These are phyloP conservation scores for Cordyceps pruinosa DNA, from an alignment of 2,329 filamentous ascomycete genomes.

Conservation along the genomic window DNA sequence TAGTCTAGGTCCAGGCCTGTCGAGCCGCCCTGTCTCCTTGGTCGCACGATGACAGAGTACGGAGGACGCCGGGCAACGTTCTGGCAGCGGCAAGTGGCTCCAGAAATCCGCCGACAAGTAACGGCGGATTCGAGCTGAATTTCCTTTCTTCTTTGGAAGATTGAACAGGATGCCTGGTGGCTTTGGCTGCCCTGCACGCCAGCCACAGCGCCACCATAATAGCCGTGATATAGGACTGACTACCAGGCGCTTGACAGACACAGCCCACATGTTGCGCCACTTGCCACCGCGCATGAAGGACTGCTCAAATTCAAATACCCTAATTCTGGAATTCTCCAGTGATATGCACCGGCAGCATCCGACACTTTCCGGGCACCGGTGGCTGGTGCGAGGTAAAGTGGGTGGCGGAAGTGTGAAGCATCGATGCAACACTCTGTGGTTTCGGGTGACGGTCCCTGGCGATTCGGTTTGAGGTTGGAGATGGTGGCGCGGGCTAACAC, in stretches of 20 bases:
- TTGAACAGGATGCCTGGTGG: slow-evolving; percentile 1
- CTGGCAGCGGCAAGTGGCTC: too few relatives aligned
- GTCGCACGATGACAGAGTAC: too few relatives aligned
- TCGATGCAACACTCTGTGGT: slow-evolving; percentile 39
- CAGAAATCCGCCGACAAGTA: neutral
- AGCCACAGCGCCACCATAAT: neutral
- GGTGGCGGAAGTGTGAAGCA: slow-evolving; percentile 34
- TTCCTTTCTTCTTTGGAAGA: neutral
- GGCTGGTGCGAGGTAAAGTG: slow-evolving; percentile 12
- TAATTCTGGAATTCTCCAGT: neutral
- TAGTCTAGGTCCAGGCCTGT: neutral
- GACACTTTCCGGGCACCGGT: neutral
- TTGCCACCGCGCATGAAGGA: neutral
- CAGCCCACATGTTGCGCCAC: neutral
- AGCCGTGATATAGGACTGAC: neutral
- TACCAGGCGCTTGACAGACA: neutral
- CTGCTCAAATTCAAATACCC: neutral
- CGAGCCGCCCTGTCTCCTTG: neutral
- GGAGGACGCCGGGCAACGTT: too few relatives aligned
- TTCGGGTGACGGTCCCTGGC: slow-evolving; percentile 28
- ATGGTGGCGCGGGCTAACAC: neutral
- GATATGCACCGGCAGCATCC: neutral
- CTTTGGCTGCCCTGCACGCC: neutral
- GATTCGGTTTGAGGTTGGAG: slow-evolving; percentile 10
- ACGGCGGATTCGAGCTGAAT: neutral